These are phyloP conservation scores for Rhododendron henanense DNA, from an alignment of 148 eudicot species.

Conservation along the genomic window DNA sequence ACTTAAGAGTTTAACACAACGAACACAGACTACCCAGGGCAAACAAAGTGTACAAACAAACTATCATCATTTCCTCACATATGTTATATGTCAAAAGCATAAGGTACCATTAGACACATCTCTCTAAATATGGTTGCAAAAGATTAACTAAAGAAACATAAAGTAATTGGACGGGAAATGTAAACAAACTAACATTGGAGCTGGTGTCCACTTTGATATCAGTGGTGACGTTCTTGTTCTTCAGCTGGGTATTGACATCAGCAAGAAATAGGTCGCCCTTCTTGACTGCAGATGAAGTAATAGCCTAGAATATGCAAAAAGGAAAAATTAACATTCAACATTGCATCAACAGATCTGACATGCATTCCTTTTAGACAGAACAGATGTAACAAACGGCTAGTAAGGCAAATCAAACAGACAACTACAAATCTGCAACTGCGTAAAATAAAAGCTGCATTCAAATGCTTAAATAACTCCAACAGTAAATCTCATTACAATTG, in stretches of 20 bases:
- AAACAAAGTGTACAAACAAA: not conserved
- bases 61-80: not conserved
- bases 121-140: not conserved
- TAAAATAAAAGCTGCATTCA: not conserved
- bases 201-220: constrained; percentile 79
- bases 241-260: constrained; percentile 68
- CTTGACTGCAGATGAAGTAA: constrained; percentile 66
- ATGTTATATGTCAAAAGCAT: not conserved
- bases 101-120: not conserved
- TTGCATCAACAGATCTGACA: not conserved
- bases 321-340: not conserved
- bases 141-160: not conserved
- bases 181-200: constrained; percentile 49
- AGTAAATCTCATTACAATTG: not conserved
- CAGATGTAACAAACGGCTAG: not conserved
- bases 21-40: not conserved
- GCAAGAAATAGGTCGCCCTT: constrained; percentile 68
- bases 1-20: not conserved
- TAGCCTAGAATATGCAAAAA: constrained; percentile 31
- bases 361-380: not conserved
- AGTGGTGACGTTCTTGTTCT: constrained; percentile 64
- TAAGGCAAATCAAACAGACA: not conserved
- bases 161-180: not conserved
- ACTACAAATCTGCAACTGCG: not conserved
- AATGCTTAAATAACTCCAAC: not conserved